Percentiles rank a stretch among this genome's conserved stretches.
Evolutionary conservation across 305 asterid species (phyloP).

Genomic region (Caryopteris hybrid): DNA sequence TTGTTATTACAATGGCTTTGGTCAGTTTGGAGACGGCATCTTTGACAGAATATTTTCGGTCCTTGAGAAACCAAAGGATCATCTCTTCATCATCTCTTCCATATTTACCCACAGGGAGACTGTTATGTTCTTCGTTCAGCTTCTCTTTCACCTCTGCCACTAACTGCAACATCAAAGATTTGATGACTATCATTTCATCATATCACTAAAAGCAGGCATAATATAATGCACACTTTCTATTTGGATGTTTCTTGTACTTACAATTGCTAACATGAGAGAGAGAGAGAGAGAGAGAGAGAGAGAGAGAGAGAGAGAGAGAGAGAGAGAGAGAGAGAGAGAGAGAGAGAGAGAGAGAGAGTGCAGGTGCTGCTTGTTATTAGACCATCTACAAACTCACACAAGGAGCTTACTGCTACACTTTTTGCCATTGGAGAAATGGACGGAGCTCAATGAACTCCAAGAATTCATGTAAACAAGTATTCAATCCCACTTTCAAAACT

Average conservation of each 20-base stretch:
- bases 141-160: conserved; percentile 67
- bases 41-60: conserved; percentile 56
- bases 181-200: background rate
- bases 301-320: no score
- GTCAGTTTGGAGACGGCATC: conserved; percentile 63
- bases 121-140: conserved; percentile 46
- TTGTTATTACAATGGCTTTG: conserved; percentile 63
- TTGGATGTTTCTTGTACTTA: no score
- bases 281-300: no score
- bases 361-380: no score
- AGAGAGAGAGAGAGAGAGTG: no score
- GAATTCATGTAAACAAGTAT: background rate
- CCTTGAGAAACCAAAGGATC: conserved; percentile 79
- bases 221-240: no score
- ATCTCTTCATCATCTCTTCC: conserved; percentile 83
- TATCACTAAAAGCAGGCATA: background rate
- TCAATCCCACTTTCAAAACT: background rate
- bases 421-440: background rate
- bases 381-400: background rate
- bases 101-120: conserved; percentile 66
- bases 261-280: no score
- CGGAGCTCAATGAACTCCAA: background rate
- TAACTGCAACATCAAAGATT: conserved; percentile 42
- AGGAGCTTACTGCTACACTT: background rate
- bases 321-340: no score